Base-by-base conservation (phyloP, 2,329 filamentous ascomycete species). In the Pochonia chlamydosporia region DNA sequence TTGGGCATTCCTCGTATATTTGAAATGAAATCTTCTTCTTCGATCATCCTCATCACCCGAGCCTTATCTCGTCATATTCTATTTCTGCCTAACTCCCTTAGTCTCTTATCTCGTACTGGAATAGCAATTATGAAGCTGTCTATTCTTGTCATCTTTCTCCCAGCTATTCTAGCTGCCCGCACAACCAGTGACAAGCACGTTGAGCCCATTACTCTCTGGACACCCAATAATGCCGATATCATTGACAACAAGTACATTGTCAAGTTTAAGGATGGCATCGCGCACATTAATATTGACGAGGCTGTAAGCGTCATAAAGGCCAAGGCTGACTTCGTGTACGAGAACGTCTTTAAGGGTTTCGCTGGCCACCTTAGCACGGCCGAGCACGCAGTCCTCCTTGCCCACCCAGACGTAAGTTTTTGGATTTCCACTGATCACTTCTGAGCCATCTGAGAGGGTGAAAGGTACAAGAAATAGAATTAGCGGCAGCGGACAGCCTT, bases 201-300 rank as follows among this genome's bases (percentile, higher is more conserved):
- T 24, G 51, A 49, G 39, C 59, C 55, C 8, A 60, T 60, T 26
- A 59, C 61, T 39, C 51, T 63, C 23, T 37, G 58, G 41, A 46
- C 42, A n/a, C 55, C 58, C n/a, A n/a, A n/a, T 13, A 42, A 40
- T 2, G 51, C 48, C 18, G 37, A 45, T 18, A 40, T 59, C 45
- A 54, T 63, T 24, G 43, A 56, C 18, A 54, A 55, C 52, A 58
- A 59, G 49, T 63, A 62, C 50, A 63, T 63, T 49, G 58, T 63
- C 52, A 62, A 61, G 48, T 59, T 61, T 49, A 57, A 56, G 45
- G 52, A 54, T 25, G 51, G 47, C 25, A 51, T 54, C 31, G 39
- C 47, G 10, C 33, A 48, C 4, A 48, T 51, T 37, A 41, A 46
- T 2, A 35, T 53, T 33, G 54, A 54, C 4, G 47, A 40, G 13